A percentile compares a stretch with the other conserved stretches of the same genome.
phyloP scores from a whole-genome alignment of 352 stramenopile species.

The Globisporangium spinosum region DNA sequence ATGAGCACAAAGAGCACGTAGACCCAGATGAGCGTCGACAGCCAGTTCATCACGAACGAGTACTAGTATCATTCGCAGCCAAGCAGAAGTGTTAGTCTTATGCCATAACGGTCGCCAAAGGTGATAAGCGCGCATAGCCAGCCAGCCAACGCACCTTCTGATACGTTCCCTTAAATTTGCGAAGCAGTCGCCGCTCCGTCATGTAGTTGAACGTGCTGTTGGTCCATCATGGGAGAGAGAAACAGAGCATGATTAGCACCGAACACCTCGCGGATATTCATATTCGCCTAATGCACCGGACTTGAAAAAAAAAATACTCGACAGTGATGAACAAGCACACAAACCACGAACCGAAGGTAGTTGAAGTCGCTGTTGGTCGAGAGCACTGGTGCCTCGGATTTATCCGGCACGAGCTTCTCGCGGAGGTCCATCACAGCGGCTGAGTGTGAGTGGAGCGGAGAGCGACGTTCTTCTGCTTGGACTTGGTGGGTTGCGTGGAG shows the following conservation, averaged over 20 bases:
- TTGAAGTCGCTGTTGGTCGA: conserved; percentile 16
- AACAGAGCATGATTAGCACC: neutral
- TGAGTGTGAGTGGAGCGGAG: neutral
- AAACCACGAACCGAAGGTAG: conserved; percentile 18
- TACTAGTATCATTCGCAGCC: conserved; percentile 12
- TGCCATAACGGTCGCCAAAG: neutral
- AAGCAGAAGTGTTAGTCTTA: neutral
- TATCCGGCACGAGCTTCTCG: conserved; percentile 16
- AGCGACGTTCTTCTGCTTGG: neutral
- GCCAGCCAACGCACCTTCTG: conserved; percentile 11
- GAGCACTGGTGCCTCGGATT: neutral
- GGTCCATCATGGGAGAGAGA: neutral
- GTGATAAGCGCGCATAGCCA: neutral
- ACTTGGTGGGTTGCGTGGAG: neutral
- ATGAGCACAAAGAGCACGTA: conserved; percentile 28
- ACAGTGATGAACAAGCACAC: neutral
- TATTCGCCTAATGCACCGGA: neutral
- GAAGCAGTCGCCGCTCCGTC: conserved; percentile 19
- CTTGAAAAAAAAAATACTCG: neutral
- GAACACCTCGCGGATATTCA: neutral
- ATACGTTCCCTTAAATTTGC: conserved; percentile 22
- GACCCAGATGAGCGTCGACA: conserved; percentile 22
- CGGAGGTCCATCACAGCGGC: conserved; percentile 14
- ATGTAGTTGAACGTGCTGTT: conserved; percentile 23
- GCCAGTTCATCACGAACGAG: conserved; percentile 20